These are phyloP conservation scores for Coniferiporia sulphurascens DNA, from an alignment of 1,284 basidiomycete species.

Conservation along the genomic window DNA sequence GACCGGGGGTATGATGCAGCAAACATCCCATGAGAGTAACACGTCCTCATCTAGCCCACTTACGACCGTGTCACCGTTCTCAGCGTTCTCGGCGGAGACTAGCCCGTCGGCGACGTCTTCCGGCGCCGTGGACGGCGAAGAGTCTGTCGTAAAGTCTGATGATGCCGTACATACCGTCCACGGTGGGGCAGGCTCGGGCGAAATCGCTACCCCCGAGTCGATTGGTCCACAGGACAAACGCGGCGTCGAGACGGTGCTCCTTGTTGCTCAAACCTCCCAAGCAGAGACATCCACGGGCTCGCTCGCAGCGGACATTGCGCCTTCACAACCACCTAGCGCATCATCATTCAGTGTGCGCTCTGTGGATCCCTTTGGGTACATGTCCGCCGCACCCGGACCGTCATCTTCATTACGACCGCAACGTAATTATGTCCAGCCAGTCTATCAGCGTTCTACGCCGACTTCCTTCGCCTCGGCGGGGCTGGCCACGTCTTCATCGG, in stretches of 20 bases:
- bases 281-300: neutral
- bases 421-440: constrained; percentile 5
- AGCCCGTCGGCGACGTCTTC: neutral
- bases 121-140: neutral
- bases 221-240: too few relatives aligned
- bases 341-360: constrained; percentile 12
- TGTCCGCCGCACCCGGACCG: constrained; percentile 4
- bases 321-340: neutral
- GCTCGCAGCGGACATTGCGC: neutral
- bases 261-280: neutral
- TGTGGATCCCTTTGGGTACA: constrained; percentile 17
- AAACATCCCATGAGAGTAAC: constrained; percentile 1
- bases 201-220: too few relatives aligned
- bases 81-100: neutral
- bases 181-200: too few relatives aligned
- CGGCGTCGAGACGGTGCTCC: too few relatives aligned
- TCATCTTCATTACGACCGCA: neutral
- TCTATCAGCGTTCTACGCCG: neutral
- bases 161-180: too few relatives aligned
- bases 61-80: neutral
- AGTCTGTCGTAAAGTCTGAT: too few relatives aligned
- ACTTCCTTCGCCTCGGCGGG: constrained; percentile 3
- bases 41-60: neutral
- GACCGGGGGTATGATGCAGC: neutral
- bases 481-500: neutral